phyloP scores from a whole-genome alignment of 2,329 filamentous ascomycete species.

The Ceratocystis eucalypticola region DNA sequence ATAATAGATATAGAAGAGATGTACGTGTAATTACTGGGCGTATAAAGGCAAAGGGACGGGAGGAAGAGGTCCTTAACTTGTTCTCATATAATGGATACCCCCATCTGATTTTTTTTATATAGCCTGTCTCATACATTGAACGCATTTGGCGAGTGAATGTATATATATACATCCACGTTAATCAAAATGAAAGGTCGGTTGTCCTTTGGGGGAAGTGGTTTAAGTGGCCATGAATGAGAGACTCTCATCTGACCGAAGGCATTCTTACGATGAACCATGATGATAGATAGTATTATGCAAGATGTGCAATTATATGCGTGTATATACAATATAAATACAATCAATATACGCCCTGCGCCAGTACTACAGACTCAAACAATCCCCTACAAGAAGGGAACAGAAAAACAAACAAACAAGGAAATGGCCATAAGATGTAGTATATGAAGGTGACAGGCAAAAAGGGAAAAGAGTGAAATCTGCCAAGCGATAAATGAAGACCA shows the following conservation, averaged over 20 bases:
- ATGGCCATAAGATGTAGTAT: neutral
- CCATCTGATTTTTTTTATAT: neutral
- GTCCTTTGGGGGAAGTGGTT: no score
- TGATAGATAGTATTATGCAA: neutral
- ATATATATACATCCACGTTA: neutral
- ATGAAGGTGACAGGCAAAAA: neutral
- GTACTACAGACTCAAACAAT: neutral
- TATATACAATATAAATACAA: neutral
- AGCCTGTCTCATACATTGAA: neutral
- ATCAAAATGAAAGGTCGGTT: neutral
- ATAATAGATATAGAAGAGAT: neutral
- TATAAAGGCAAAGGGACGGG: neutral
- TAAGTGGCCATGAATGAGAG: no score
- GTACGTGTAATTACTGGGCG: no score
- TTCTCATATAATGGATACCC: neutral
- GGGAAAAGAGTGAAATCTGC: neutral
- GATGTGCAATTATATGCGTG: neutral
- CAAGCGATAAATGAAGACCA: neutral
- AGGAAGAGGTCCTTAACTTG: neutral
- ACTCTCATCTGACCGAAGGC: no score
- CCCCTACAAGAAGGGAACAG: neutral
- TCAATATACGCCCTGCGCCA: neutral
- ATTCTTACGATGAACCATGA: neutral
- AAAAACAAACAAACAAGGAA: neutral
- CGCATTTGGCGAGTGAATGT: neutral